Evolutionary conservation across 768 basidiomycete genomes (phyloP).

Genomic region (Leccinum disarticulatum): DNA sequence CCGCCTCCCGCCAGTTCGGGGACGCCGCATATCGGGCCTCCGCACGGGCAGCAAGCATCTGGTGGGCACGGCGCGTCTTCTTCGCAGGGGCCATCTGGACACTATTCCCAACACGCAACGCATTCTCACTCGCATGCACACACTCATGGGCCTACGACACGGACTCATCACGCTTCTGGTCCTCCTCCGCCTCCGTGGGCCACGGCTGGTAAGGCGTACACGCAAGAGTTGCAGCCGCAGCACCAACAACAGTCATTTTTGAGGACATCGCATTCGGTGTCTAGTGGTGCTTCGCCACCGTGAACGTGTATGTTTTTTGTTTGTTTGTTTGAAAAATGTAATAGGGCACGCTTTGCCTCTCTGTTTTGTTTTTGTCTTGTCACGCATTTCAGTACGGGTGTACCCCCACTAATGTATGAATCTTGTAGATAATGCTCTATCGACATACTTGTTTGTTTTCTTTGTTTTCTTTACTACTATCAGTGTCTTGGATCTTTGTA

Average conservation of each 20-base stretch:
- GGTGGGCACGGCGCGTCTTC: neutral
- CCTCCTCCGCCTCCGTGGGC: conserved; percentile 28
- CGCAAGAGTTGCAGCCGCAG: conserved; percentile 30
- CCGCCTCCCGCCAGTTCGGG: conserved; percentile 9
- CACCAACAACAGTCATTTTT: conserved; percentile 45
- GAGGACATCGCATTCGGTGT: conserved; percentile 44
- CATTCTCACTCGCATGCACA: neutral
- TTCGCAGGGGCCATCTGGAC: neutral
- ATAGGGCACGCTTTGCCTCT: neutral
- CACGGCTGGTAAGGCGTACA: conserved; percentile 20
- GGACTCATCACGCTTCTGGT: conserved; percentile 15
- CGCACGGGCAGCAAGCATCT: conserved; percentile 3
- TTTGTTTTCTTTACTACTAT: neutral
- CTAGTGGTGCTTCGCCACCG: conserved; percentile 37
- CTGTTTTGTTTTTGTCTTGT: neutral
- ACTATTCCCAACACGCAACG: neutral
- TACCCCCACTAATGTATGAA: neutral
- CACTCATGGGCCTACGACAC: conserved; percentile 1
- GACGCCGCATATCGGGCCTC: conserved; percentile 15
- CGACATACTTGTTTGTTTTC: neutral
- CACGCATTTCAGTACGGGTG: neutral
- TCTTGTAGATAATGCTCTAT: neutral
- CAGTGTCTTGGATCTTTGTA: neutral
- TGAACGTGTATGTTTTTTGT: conserved; percentile 8
- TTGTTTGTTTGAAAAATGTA: neutral